A percentile compares a stretch with the other conserved stretches of the same genome.
These are phyloP conservation scores for Podospora pseudopauciseta DNA, from an alignment of 495 filamentous ascomycete genomes.

Conservation along the genomic window DNA sequence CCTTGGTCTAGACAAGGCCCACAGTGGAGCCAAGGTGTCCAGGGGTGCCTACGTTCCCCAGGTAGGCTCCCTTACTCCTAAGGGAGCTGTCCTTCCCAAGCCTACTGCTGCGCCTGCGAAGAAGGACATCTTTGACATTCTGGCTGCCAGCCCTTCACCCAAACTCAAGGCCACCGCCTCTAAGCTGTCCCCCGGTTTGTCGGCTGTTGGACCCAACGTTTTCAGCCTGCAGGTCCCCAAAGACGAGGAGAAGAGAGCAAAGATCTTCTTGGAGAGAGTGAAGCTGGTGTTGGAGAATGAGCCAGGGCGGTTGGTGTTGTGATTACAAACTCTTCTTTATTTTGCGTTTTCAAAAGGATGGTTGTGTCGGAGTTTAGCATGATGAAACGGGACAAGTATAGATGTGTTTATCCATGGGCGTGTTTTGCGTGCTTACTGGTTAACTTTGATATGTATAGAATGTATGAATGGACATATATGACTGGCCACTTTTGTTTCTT, in stretches of 20 bases:
- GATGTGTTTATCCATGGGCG: background rate
- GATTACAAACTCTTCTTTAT: constrained; percentile 2
- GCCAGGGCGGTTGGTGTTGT: constrained; percentile 73
- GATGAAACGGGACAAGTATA: background rate
- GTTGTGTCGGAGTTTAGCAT: background rate
- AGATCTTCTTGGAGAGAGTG: constrained; percentile 75
- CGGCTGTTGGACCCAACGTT: constrained; percentile 58
- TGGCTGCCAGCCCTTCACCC: constrained; percentile 43
- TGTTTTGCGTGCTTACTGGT: constrained; percentile 6
- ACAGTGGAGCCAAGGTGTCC: constrained; percentile 37
- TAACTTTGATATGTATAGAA: background rate
- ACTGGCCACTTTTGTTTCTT: background rate
- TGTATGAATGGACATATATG: background rate
- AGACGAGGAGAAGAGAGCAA: constrained; percentile 74
- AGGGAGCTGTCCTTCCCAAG: constrained; percentile 17
- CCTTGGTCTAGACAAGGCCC: constrained; percentile 60
- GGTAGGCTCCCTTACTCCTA: constrained; percentile 57
- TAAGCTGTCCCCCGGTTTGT: constrained; percentile 34
- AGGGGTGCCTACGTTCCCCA: constrained; percentile 67
- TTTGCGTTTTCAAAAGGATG: background rate
- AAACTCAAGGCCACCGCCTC: constrained; percentile 31
- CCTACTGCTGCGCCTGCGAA: constrained; percentile 57
- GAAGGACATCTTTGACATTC: constrained; percentile 74
- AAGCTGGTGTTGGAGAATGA: constrained; percentile 78
- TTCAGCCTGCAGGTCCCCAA: constrained; percentile 74